phyloP scores from a whole-genome alignment of 2,329 filamentous ascomycete species.

The Cercospora sp. region DNA sequence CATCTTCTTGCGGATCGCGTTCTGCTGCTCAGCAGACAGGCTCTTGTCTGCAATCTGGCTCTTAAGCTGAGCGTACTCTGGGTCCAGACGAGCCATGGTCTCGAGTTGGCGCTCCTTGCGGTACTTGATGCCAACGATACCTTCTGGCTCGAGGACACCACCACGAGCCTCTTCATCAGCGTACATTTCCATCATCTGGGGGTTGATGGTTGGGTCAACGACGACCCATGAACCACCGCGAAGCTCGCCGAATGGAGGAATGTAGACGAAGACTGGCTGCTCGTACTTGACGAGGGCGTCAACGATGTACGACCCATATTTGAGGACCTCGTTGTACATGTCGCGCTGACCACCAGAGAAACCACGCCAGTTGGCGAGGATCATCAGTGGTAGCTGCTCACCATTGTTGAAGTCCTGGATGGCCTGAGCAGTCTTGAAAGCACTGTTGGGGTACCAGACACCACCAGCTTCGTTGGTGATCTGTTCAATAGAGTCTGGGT shows the following conservation, averaged over 20 bases:
- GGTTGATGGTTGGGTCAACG: slow-evolving; percentile 97
- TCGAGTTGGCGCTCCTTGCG: slow-evolving; percentile 95
- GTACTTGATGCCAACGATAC: slow-evolving; percentile 98
- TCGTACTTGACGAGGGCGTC: slow-evolving; percentile 97
- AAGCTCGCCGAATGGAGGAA: slow-evolving; percentile 92
- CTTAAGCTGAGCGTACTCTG: slow-evolving; percentile 78
- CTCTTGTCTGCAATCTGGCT: slow-evolving; percentile 69
- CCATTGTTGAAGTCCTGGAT: slow-evolving; percentile 99
- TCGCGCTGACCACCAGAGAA: slow-evolving; percentile 99
- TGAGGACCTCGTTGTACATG: slow-evolving; percentile 99
- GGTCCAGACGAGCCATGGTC: slow-evolving; percentile 93
- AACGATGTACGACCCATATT: slow-evolving; percentile 99
- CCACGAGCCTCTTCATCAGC: slow-evolving; percentile 91
- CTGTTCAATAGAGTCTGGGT: slow-evolving; percentile 97
- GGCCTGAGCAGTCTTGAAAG: slow-evolving; percentile 98
- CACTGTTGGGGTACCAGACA: slow-evolving; percentile 99
- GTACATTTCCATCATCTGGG: slow-evolving; percentile 98
- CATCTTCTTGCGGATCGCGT: slow-evolving; percentile 81
- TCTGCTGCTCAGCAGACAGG: slow-evolving; percentile 71
- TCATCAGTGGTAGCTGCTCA: slow-evolving; percentile 97
- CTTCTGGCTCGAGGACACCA: slow-evolving; percentile 96
- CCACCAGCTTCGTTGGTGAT: slow-evolving; percentile 92
- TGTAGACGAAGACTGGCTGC: slow-evolving; percentile 98
- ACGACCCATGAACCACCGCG: slow-evolving; percentile 99
- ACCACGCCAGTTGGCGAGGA: slow-evolving; percentile 99